A percentile compares a stretch with the other conserved stretches of the same genome.
Evolutionary conservation across 75 land plant species (phyloP).

Genomic region (Larix kaempferi): DNA sequence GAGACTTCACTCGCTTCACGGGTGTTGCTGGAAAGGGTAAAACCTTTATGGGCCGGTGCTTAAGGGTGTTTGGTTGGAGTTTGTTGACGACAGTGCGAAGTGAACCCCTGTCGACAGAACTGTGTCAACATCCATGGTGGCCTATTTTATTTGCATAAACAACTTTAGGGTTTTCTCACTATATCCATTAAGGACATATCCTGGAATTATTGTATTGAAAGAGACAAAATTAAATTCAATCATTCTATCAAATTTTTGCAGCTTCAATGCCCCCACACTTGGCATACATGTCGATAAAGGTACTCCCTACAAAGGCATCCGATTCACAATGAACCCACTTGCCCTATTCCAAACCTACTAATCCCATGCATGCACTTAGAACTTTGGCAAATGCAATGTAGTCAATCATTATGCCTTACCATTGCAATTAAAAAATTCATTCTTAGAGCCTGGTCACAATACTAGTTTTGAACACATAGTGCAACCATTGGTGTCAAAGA

Average conservation of each 20-base stretch:
- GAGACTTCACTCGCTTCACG: no score
- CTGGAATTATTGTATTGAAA: conserved; percentile 10
- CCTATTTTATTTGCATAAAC: conserved; percentile 6
- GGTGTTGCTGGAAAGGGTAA: no score
- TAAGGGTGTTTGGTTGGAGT: no score
- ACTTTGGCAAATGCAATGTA: no score
- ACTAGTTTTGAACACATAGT: no score
- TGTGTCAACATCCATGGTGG: conserved; percentile 5
- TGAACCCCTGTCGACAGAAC: no score
- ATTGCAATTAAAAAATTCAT: no score
- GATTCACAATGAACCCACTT: conserved; percentile 4
- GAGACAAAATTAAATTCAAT: not conserved
- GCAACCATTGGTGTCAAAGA: no score
- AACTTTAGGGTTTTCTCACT: not conserved
- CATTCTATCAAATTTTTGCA: conserved; percentile 12
- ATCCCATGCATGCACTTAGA: not conserved
- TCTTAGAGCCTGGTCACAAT: no score
- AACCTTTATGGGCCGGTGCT: no score
- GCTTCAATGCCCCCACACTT: not conserved
- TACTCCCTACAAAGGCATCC: conserved; percentile 31
- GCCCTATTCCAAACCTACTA: not conserved
- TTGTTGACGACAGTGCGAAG: no score
- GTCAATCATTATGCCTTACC: no score
- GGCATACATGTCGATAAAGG: not conserved
- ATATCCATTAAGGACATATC: conserved; percentile 3